Percentiles rank a stretch among this genome's conserved stretches.
These are phyloP conservation scores for Colletotrichum tanaceti DNA, from an alignment of 2,329 filamentous ascomycete genomes.

Conservation along the genomic window DNA sequence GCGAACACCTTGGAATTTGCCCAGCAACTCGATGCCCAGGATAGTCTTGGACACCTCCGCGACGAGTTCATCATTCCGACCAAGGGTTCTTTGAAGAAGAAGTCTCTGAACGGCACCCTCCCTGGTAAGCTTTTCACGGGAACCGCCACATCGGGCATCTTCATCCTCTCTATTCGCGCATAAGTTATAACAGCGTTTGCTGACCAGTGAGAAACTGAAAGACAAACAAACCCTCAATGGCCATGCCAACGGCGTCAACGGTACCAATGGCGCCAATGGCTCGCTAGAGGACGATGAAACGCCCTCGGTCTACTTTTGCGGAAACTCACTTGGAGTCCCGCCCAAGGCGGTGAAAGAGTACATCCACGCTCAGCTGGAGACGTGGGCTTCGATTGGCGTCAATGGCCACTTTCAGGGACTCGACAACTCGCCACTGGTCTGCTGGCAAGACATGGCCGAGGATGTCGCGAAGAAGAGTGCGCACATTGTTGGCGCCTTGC, in stretches of 20 bases:
- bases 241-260: slow-evolving; percentile 41
- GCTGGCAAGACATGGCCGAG: slow-evolving; percentile 84
- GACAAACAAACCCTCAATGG: slow-evolving; percentile 44
- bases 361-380: slow-evolving; percentile 78
- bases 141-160: neutral
- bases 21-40: slow-evolving; percentile 66
- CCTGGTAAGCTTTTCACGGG: slow-evolving; percentile 50
- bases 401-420: slow-evolving; percentile 83
- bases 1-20: slow-evolving; percentile 63
- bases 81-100: slow-evolving; percentile 75
- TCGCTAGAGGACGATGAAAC: slow-evolving; percentile 49
- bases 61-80: slow-evolving; percentile 83
- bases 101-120: slow-evolving; percentile 61
- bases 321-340: slow-evolving; percentile 82
- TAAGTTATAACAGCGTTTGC: neutral
- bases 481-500: slow-evolving; percentile 78
- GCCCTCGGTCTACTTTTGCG: slow-evolving; percentile 77
- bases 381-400: slow-evolving; percentile 87
- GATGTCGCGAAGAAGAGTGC: slow-evolving; percentile 77
- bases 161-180: neutral
- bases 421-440: slow-evolving; percentile 72
- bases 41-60: slow-evolving; percentile 70
- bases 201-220: neutral
- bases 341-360: slow-evolving; percentile 74
- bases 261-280: slow-evolving; percentile 46